These are phyloP conservation scores for Barnettozyma siamensis DNA, from an alignment of 805 yeast genomes.

Conservation along the genomic window DNA sequence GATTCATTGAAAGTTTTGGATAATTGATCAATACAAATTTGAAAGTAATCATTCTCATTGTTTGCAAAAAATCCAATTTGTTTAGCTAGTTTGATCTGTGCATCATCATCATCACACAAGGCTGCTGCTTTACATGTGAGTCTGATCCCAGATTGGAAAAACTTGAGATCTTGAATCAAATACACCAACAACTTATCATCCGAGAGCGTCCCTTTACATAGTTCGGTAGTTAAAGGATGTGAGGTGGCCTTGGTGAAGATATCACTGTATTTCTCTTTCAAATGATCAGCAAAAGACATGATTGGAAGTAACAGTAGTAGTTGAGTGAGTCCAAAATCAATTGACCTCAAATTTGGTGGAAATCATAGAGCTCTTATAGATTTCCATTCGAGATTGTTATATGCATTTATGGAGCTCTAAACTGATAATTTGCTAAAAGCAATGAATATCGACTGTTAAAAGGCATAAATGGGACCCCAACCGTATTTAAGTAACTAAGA, in stretches of 20 bases:
- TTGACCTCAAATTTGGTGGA: background rate
- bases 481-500: no score
- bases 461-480: no score
- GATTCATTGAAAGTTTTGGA: conserved; percentile 10
- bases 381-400: background rate
- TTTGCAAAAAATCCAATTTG: conserved; percentile 46
- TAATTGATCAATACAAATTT: conserved; percentile 27
- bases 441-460: no score
- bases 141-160: conserved; percentile 38
- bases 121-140: conserved; percentile 40
- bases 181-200: conserved; percentile 39
- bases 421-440: no score
- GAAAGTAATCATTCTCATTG: conserved; percentile 45
- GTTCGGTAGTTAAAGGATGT: conserved; percentile 25
- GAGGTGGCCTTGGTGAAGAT: conserved; percentile 13
- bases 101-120: conserved; percentile 33
- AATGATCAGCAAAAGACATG: conserved; percentile 9
- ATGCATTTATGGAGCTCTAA: conserved; percentile 2
- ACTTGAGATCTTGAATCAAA: conserved; percentile 43
- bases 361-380: background rate
- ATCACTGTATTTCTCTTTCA: conserved; percentile 2
- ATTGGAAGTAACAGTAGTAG: no score
- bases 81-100: conserved; percentile 38
- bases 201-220: conserved; percentile 40
- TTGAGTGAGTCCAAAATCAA: no score